A percentile compares a stretch with the other conserved stretches of the same genome.
Evolutionary conservation across 2,329 filamentous ascomycete genomes (phyloP).

Genomic region (Beauveria scarabaeidicola): DNA sequence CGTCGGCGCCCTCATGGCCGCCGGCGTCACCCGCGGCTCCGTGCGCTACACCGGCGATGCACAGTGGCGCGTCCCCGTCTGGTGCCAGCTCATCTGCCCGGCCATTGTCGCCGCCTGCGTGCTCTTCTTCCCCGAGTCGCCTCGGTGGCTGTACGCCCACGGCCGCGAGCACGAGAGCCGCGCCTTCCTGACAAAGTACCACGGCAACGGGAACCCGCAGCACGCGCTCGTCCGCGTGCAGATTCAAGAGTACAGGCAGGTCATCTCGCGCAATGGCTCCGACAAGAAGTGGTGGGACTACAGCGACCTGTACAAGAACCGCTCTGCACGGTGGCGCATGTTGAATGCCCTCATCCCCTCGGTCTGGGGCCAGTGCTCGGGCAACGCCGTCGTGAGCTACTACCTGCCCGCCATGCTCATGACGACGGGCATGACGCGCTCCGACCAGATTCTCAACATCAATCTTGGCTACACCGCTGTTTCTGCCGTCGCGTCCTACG

Average conservation of each 20-base stretch:
- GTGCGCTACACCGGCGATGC: slow-evolving; percentile 20
- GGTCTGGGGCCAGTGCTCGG: slow-evolving; percentile 38
- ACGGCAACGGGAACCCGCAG: slow-evolving; percentile 31
- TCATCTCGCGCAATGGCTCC: slow-evolving; percentile 25
- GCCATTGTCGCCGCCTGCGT: slow-evolving; percentile 7
- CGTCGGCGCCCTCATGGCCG: slow-evolving; percentile 37
- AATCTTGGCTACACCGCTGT: slow-evolving; percentile 39
- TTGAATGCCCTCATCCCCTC: neutral
- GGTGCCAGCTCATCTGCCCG: slow-evolving; percentile 23
- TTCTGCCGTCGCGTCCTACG: slow-evolving; percentile 38
- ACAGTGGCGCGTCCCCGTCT: slow-evolving; percentile 25
- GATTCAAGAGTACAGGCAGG: slow-evolving; percentile 26
- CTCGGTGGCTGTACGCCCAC: slow-evolving; percentile 32
- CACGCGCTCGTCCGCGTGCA: slow-evolving; percentile 30
- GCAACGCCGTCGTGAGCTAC: slow-evolving; percentile 34
- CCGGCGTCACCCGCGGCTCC: slow-evolving; percentile 34
- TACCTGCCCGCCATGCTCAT: slow-evolving; percentile 42
- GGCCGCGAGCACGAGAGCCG: slow-evolving; percentile 28
- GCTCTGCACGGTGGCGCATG: neutral
- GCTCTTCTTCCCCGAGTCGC: slow-evolving; percentile 33
- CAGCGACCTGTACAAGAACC: slow-evolving; percentile 27
- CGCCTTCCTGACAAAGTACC: slow-evolving; percentile 26
- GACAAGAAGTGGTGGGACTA: slow-evolving; percentile 35
- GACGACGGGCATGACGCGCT: slow-evolving; percentile 37
- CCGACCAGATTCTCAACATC: slow-evolving; percentile 34